Evolutionary conservation across 2,329 filamentous ascomycete species (phyloP), one percentile per base, ranked within the genome.

Genomic region (Zasmidium citrigriseum): DNA sequence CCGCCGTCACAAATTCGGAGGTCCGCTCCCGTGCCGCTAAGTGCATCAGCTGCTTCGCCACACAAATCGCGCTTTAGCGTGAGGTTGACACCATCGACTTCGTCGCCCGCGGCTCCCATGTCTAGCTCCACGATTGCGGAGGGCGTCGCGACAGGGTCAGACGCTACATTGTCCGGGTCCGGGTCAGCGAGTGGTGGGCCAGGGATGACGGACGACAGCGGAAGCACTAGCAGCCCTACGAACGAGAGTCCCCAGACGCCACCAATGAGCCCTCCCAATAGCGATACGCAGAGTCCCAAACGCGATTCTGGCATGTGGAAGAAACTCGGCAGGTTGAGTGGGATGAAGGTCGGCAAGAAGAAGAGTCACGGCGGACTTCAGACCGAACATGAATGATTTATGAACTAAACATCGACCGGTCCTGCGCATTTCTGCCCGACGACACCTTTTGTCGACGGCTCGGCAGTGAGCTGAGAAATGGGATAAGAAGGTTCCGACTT

Each of bases 231-330:
- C 57, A 86, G 86, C 59, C 71, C 68, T 45, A 63, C 64, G 58
- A 69, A 67, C 60, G 76, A 77, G 1, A 76, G 52, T 88, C 68
- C 88, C 82, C 87, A 91, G 79, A 92, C 89, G 2, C 89, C 89
- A 0, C 89, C 89, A 0, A 90, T 84, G 2, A 90, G 87, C 2
- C 88, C 89, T 29, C 88, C 89, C 0, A 84, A 67, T 52, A 69
- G 70, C 59, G 73, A 73, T 48, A 55, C 54, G 4, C 53, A 60
- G 45, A 69, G 68, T 52, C 68, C 68, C 10, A 70, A 71, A 57
- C 65, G 72, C 44, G 72, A 74, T 58, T 71, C 70, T 22, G 72
- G 71, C 20, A 69, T 74, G 65, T 75, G 73, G 73, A 74, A 72
- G 64, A 74, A 73, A 47, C 61, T 75, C 45, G 71, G 72, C n/a